Base-by-base conservation (phyloP, 1,139 yeast genomes). In the Starmera stellimalicola region DNA sequence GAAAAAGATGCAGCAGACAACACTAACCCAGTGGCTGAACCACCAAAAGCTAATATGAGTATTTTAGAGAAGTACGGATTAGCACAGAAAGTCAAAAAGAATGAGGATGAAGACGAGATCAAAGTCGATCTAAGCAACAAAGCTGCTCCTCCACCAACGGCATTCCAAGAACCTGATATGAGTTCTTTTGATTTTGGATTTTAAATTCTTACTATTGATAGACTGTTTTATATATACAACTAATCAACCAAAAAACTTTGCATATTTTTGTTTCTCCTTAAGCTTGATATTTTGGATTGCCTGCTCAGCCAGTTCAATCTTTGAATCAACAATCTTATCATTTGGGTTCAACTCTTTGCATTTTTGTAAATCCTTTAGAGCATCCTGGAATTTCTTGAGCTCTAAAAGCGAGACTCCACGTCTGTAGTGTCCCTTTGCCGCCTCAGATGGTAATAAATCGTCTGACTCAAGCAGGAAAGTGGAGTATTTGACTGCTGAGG, bases 151-250 rank as follows among this genome's bases (percentile, higher is more conserved):
- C 77, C 83, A 5, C 68, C 72, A 1, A 58, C 65, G 4, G 77
- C 72, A 26, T 77, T 77, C 51, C 72, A 68, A 42, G 93, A 81
- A 51, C 88, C 88, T 0, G 91, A 81, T 50, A 79, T 81, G 91
- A 76, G 84, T 50, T 69, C 87, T 0, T 81, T 81, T 50, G 68
- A 68, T 38, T 79, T 79, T 55, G 82, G 81, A 1, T 49, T 48
- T 28, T 49, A 31, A 35, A 7, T 11, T 7, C 14, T 11, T 24
- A 6, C 12, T 24, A 26, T 11, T 7, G 6, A 23, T 24, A 3
- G 7, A 24, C 14, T 8, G 3, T n/a, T 26, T 11, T 8, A 3
- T 9, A 3, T 9, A 9, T 8, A 11, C 19, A 18, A 18, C 14
- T 11, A 6, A 18, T 23, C 16, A 33, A 9, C 49, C 43, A 37